Evolutionary conservation across 1,284 basidiomycete species (phyloP).

Genomic region (Stereum hirsutum): DNA sequence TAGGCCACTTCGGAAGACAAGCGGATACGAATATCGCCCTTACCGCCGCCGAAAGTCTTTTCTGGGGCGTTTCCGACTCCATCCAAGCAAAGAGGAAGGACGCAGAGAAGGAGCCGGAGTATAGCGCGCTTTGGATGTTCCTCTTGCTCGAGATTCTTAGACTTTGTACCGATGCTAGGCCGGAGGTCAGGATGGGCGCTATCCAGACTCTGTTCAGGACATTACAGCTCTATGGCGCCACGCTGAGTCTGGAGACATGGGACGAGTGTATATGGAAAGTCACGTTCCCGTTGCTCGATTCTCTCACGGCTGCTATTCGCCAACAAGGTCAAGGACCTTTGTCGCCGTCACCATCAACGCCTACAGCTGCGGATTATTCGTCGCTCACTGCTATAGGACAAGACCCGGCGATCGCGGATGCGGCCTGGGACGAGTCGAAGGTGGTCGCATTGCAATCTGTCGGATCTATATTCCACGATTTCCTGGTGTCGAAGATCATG

Average conservation of each 20-base stretch:
- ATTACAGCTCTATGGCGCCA: slow-evolving; percentile 86
- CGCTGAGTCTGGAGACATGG: slow-evolving; percentile 77
- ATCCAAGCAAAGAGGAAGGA: slow-evolving; percentile 75
- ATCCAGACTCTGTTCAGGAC: slow-evolving; percentile 94
- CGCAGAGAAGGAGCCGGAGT: slow-evolving; percentile 55
- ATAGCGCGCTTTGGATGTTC: slow-evolving; percentile 87
- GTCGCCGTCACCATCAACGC: slow-evolving; percentile 1
- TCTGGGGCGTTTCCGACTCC: slow-evolving; percentile 92
- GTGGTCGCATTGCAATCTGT: slow-evolving; percentile 80
- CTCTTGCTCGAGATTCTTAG: slow-evolving; percentile 79
- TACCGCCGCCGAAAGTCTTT: slow-evolving; percentile 80
- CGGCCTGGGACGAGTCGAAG: slow-evolving; percentile 81
- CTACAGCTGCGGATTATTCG: neutral
- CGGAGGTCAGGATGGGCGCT: slow-evolving; percentile 87
- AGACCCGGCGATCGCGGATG: slow-evolving; percentile 9
- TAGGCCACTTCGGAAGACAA: slow-evolving; percentile 88
- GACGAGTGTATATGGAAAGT: slow-evolving; percentile 83
- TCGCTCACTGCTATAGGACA: slow-evolving; percentile 5
- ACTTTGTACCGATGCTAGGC: slow-evolving; percentile 73
- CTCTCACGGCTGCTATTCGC: slow-evolving; percentile 51
- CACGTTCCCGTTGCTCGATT: slow-evolving; percentile 81
- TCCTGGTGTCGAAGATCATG: slow-evolving; percentile 67
- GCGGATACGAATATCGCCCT: slow-evolving; percentile 93
- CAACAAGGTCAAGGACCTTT: slow-evolving; percentile 19
- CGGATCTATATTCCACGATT: slow-evolving; percentile 78